Base-by-base conservation (phyloP, 1,139 yeast genomes). In the Nakaseomyces sp. region DNA sequence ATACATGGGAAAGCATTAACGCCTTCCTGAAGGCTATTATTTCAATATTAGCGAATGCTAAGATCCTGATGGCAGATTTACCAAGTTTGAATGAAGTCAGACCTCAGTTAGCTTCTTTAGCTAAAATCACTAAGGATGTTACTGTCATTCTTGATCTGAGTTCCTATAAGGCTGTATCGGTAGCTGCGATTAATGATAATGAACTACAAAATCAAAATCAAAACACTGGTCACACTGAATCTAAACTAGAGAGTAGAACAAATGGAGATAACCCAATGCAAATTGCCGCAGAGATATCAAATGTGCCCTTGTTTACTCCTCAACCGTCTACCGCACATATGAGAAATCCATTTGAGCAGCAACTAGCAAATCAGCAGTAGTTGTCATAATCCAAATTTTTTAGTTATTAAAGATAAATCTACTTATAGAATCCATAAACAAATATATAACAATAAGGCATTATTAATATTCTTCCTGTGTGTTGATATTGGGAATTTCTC, bases 121-220 rank as follows among this genome's bases (percentile, higher is more conserved):
- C 96, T 0, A 80, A 87, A 50, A 83, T 89, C 4, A 86, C 96
- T 2, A 89, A 89, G 57, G 97, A 89, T 55, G 85, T 89, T 10
- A 88, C 96, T 0, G 79, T 85, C 12, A 70, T 85, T 53, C 66
- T 88, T 40, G 96, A 88, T 57, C 69, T 72, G 41, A 74, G 81
- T 43, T 68, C 79, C 5, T 74, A 76, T 59, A 72, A 73, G 45
- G 64, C 56, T 36, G 67, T 56, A 13, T 39, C 56, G 4, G 38
- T 35, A 4, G n/a, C 38, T 8, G 38, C 38, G n/a, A 22, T 22
- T n/a, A 22, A n/a, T 20, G n/a, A 35, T 13, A 22, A n/a, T 8
- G 38, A 20, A 20, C 10, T 10, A 2, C 28, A 20, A 16, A 20
- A 15, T 22, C 17, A 20, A 3, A 35, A 22, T 35, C 17, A 20